These are phyloP conservation scores for Euphorbia tirucalli DNA, from an alignment of 345 rosid genomes.

Conservation along the genomic window DNA sequence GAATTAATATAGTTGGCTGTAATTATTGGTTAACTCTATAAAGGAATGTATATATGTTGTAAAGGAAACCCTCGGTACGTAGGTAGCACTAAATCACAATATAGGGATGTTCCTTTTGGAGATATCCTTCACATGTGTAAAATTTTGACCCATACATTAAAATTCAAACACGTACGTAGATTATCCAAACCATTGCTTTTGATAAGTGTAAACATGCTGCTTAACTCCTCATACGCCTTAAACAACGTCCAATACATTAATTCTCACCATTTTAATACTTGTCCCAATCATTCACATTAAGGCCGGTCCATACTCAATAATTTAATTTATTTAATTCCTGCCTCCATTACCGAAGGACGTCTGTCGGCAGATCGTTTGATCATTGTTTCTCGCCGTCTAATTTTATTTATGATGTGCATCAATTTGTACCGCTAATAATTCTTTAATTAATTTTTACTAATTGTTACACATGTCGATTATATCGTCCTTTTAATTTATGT, in stretches of 20 bases:
- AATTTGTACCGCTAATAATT: no score
- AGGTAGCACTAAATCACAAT: not conserved
- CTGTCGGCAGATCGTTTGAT: not conserved
- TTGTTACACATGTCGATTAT: constrained; percentile 1
- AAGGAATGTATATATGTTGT: not conserved
- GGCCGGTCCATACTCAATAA: constrained; percentile 33
- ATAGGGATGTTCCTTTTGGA: not conserved
- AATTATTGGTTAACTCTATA: not conserved
- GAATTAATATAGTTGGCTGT: no score
- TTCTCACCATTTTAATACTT: constrained; percentile 5
- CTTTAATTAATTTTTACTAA: no score
- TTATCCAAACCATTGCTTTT: not conserved
- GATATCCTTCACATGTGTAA: not conserved
- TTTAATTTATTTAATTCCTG: not conserved
- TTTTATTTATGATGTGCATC: no score
- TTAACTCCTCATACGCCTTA: constrained; percentile 36
- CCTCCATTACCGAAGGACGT: not conserved
- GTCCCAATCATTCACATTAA: constrained; percentile 7
- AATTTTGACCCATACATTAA: constrained; percentile 9
- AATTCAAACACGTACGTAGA: not conserved
- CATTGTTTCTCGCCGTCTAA: no score
- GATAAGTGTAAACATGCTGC: not conserved
- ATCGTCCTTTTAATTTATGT: no score
- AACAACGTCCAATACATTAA: constrained; percentile 26
- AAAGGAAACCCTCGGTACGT: not conserved